Evolutionary conservation across 305 asterid genomes (phyloP).

Genomic region (Galium porrigens): DNA sequence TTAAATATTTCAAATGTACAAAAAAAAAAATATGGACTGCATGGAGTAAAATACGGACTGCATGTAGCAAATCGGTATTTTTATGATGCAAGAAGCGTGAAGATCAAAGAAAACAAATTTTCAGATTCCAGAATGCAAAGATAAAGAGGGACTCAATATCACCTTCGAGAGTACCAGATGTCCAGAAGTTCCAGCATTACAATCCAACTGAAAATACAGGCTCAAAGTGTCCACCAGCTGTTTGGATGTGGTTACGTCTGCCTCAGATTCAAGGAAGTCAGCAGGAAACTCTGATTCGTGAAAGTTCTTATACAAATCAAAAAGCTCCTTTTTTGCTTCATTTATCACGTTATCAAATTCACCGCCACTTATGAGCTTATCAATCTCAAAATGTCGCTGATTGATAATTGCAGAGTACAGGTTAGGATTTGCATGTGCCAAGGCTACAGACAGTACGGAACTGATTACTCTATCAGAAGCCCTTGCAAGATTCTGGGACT

Average conservation of each 20-base stretch:
- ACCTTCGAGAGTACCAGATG: slow-evolving; percentile 55
- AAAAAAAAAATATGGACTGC: background rate
- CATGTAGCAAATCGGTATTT: background rate
- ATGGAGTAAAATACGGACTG: background rate
- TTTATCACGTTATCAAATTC: slow-evolving; percentile 28
- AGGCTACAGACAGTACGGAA: slow-evolving; percentile 45
- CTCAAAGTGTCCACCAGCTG: slow-evolving; percentile 49
- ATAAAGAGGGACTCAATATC: slow-evolving; percentile 17
- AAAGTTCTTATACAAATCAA: slow-evolving; percentile 33
- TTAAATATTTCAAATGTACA: too few relatives aligned
- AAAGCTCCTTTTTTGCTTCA: slow-evolving; percentile 49
- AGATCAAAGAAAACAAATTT: background rate
- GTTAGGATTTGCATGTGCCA: slow-evolving; percentile 31
- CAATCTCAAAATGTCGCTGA: slow-evolving; percentile 23
- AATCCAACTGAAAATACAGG: slow-evolving; percentile 28
- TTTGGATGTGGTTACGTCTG: slow-evolving; percentile 42
- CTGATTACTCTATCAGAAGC: slow-evolving; percentile 40
- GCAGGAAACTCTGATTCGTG: slow-evolving; percentile 30
- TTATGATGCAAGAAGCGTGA: background rate
- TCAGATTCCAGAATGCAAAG: slow-evolving; percentile 3
- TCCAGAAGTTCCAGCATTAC: slow-evolving; percentile 31
- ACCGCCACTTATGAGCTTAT: slow-evolving; percentile 18
- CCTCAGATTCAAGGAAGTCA: slow-evolving; percentile 42
- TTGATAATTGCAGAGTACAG: slow-evolving; percentile 22
- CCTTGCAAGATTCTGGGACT: slow-evolving; percentile 35